Percentiles rank a stretch among this genome's conserved stretches.
Conservation (phyloP, 306 rosid species). For the Ormosia semicastrata region DNA sequence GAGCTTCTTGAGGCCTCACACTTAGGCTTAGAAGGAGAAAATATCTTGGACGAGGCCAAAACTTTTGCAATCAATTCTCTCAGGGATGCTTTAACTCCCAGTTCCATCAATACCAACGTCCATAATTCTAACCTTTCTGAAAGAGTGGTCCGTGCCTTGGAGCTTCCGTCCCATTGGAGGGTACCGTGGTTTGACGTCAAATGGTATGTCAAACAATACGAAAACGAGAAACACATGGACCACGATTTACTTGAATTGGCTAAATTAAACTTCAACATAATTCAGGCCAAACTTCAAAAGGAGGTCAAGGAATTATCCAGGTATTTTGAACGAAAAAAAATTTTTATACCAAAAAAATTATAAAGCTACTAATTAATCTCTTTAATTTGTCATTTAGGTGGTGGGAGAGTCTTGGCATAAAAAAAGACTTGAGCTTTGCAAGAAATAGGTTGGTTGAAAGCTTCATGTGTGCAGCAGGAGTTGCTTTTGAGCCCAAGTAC, state of each 20-base stretch:
- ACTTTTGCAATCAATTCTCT: constrained; percentile 14
- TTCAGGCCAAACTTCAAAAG: constrained; percentile 48
- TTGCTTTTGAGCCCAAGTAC: constrained; percentile 39
- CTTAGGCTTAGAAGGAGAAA: constrained; percentile 46
- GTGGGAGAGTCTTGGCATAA: constrained; percentile 63
- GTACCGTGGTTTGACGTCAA: constrained; percentile 59
- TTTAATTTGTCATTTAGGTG: constrained; percentile 38
- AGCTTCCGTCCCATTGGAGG: constrained; percentile 58
- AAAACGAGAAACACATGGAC: background rate
- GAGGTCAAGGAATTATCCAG: constrained; percentile 50
- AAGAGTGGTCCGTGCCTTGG: constrained; percentile 43
- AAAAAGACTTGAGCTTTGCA: constrained; percentile 46
- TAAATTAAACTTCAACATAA: constrained; percentile 46
- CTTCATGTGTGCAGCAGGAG: constrained; percentile 60
- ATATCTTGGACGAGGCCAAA: constrained; percentile 28
- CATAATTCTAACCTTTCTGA: background rate
- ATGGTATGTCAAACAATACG: constrained; percentile 42
- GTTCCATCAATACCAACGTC: background rate
- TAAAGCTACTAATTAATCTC: background rate
- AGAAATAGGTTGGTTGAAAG: constrained; percentile 69
- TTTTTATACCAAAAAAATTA: background rate
- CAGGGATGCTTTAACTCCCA: background rate
- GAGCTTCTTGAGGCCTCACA: constrained; percentile 53
- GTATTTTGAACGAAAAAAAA: constrained; percentile 1
- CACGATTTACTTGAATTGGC: constrained; percentile 42